These are phyloP conservation scores for Paspalum notatum DNA, from an alignment of 176 grass and related monocot genomes.

Conservation along the genomic window DNA sequence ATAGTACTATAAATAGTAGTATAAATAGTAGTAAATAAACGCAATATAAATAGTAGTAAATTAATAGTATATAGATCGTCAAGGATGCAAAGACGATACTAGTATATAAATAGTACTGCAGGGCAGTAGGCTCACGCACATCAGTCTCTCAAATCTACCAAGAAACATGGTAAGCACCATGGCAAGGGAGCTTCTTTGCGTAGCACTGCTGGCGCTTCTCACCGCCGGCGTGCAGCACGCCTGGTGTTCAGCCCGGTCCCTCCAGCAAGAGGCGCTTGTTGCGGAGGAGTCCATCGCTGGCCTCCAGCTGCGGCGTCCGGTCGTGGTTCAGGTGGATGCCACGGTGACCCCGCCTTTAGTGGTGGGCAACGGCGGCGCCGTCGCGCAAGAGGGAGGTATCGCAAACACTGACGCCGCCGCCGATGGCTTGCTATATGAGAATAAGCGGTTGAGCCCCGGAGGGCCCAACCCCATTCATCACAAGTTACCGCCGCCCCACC, in stretches of 20 bases:
- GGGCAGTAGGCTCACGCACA: neutral
- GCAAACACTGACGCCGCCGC: too few species aligned
- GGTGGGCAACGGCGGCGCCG: neutral
- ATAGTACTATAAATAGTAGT: too few species aligned
- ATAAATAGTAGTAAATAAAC: too few species aligned
- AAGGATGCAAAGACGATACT: too few species aligned
- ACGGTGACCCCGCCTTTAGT: too few species aligned
- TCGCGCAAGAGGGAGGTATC: neutral
- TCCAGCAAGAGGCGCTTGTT: neutral
- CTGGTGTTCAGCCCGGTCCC: neutral
- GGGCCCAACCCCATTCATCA: too few species aligned
- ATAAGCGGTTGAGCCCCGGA: too few species aligned
- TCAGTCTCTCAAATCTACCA: neutral
- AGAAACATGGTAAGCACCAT: constrained; percentile 8
- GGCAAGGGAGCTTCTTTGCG: neutral
- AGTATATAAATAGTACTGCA: neutral
- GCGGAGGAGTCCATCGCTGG: too few species aligned
- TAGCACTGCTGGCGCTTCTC: neutral
- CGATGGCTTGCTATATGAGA: too few species aligned
- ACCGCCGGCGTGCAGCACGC: neutral
- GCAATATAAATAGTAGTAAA: too few species aligned
- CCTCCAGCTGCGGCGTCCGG: neutral
- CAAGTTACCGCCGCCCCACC: too few species aligned
- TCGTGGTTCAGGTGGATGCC: neutral
- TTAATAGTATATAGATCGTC: too few species aligned